Conservation (phyloP, 2,329 filamentous ascomycete genomes). For the Colletotrichum graminicola region DNA sequence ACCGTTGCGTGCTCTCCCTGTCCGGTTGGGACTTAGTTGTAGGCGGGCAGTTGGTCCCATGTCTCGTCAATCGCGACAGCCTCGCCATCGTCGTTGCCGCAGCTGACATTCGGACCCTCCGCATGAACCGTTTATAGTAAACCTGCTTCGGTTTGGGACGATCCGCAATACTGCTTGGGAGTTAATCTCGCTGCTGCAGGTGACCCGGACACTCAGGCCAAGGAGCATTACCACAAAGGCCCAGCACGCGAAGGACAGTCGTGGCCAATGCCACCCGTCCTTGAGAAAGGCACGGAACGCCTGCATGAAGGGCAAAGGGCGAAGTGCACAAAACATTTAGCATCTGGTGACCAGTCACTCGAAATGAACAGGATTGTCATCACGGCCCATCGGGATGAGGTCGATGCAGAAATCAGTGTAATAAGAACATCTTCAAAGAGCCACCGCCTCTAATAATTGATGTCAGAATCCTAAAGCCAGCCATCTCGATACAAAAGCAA, state of each 20-base stretch:
- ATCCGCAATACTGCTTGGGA: neutral
- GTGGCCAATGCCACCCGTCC: neutral
- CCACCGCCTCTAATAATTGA: neutral
- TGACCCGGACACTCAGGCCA: neutral
- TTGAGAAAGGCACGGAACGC: neutral
- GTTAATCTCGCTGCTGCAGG: neutral
- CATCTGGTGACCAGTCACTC: neutral
- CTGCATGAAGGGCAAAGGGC: neutral
- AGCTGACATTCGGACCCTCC: neutral
- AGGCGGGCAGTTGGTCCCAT: slow-evolving; percentile 21
- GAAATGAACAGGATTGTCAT: neutral
- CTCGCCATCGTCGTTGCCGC: neutral
- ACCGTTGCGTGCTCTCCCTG: neutral
- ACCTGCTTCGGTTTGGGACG: neutral
- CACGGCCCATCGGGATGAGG: neutral
- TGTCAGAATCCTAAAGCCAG: no score
- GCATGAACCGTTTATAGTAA: neutral
- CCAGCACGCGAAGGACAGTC: neutral
- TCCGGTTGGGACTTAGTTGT: slow-evolving; percentile 7
- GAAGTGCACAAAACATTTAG: neutral
- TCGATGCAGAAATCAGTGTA: neutral
- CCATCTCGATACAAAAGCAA: neutral
- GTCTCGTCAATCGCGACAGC: neutral
- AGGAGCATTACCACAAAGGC: neutral
- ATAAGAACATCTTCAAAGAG: neutral